phyloP scores from a whole-genome alignment of 2,329 filamentous ascomycete genomes.

The Verticillium nonalfalfae region DNA sequence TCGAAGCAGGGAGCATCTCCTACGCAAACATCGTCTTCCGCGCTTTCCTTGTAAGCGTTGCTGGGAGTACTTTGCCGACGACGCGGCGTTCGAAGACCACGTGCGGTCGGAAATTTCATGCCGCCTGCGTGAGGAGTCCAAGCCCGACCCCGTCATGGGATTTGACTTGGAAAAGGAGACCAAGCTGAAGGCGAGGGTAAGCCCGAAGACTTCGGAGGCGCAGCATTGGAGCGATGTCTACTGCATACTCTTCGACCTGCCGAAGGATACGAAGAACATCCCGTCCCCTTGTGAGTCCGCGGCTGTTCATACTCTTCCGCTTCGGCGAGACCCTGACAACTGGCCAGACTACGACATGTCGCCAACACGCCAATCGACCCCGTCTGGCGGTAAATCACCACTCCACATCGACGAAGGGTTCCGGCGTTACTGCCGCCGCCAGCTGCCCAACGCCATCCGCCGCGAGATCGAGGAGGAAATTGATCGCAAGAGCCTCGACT shows the following conservation, averaged over 20 bases:
- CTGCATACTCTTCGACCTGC: conserved; percentile 24
- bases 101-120: conserved; percentile 18
- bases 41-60: conserved; percentile 25
- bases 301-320: background rate
- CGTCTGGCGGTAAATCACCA: background rate
- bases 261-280: conserved; percentile 3
- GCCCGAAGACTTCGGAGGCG: conserved; percentile 20
- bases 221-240: conserved; percentile 32
- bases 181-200: conserved; percentile 23
- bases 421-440: conserved; percentile 19
- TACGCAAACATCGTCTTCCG: conserved; percentile 27
- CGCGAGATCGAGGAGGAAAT: conserved; percentile 21
- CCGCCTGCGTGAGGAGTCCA: conserved; percentile 12
- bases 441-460: conserved; percentile 24
- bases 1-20: conserved; percentile 25
- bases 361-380: background rate
- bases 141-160: conserved; percentile 20
- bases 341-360: background rate
- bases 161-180: conserved; percentile 27
- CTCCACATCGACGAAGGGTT: conserved; percentile 8
- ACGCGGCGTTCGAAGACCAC: conserved; percentile 23
- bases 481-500: conserved; percentile 15
- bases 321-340: background rate
- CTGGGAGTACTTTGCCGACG: conserved; percentile 24
- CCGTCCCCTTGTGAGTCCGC: conserved; percentile 9